Conservation (phyloP, 2,329 filamentous ascomycete genomes). For the Colletotrichum incanum region DNA sequence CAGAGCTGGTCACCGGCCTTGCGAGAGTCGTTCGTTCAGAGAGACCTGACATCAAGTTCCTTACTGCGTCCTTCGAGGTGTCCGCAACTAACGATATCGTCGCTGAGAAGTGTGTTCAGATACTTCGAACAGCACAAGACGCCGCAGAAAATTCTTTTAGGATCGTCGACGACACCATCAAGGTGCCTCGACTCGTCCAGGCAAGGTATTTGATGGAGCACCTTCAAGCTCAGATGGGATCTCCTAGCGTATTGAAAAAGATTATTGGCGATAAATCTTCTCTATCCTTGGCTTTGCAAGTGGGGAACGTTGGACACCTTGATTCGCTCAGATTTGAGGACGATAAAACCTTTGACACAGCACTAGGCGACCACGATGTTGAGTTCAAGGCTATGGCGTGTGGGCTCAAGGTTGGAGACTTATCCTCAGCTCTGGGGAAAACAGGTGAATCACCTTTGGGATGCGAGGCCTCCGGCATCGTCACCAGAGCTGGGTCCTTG, state of each 20-base stretch:
- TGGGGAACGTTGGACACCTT: constrained; percentile 47
- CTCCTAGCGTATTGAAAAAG: constrained; percentile 18
- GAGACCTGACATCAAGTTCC: constrained; percentile 44
- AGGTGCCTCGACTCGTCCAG: constrained; percentile 29
- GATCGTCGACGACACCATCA: constrained; percentile 2
- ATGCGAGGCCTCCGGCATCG: constrained; percentile 53
- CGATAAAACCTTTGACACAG: constrained; percentile 43
- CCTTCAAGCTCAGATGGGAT: constrained; percentile 40
- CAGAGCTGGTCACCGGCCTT: constrained; percentile 46
- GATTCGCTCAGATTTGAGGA: constrained; percentile 49
- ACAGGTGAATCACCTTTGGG: constrained; percentile 46
- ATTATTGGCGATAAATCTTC: not conserved
- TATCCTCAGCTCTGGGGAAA: constrained; percentile 52
- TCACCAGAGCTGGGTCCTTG: constrained; percentile 51
- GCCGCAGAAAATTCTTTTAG: constrained; percentile 29
- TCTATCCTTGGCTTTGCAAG: constrained; percentile 52
- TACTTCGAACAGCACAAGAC: not conserved
- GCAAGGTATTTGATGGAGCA: constrained; percentile 35
- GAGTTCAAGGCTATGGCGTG: constrained; percentile 60
- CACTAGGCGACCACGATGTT: constrained; percentile 54
- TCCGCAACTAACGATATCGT: constrained; percentile 19
- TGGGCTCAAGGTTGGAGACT: constrained; percentile 63
- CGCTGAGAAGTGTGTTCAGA: constrained; percentile 19
- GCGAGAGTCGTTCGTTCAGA: constrained; percentile 45
- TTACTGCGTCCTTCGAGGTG: constrained; percentile 44